A percentile compares a stretch with the other conserved stretches of the same genome.
Evolutionary conservation across 2,329 filamentous ascomycete genomes (phyloP).

Genomic region (Nemania bipapillata): DNA sequence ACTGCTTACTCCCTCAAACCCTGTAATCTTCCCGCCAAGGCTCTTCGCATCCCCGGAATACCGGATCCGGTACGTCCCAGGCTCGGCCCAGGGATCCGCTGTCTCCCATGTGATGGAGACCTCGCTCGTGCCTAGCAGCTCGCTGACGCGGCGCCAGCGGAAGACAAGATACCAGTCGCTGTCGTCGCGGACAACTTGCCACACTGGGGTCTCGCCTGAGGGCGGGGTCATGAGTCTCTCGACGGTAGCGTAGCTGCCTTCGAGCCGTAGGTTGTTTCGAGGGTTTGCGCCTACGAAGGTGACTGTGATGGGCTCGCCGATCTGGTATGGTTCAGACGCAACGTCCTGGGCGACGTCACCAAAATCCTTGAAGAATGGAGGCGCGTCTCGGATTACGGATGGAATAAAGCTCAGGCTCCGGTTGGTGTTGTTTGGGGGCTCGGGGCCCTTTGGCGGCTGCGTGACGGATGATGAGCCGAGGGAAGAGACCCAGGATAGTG

Average conservation of each 20-base stretch:
- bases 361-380: conserved; percentile 73
- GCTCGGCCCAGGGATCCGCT: conserved; percentile 61
- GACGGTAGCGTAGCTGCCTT: conserved; percentile 79
- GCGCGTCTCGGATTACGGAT: conserved; percentile 77
- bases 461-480: conserved; percentile 62
- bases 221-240: conserved; percentile 65
- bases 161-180: conserved; percentile 85
- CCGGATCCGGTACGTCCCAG: conserved; percentile 76
- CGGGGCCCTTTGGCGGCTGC: conserved; percentile 60
- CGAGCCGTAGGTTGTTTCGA: conserved; percentile 82
- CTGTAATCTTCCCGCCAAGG: conserved; percentile 68
- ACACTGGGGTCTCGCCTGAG: conserved; percentile 52
- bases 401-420: conserved; percentile 80
- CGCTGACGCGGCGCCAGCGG: conserved; percentile 78
- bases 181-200: conserved; percentile 77
- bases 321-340: conserved; percentile 58
- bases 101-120: conserved; percentile 83
- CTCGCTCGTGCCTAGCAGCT: conserved; percentile 76
- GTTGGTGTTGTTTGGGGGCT: conserved; percentile 81
- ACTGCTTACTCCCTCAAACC: conserved; percentile 75
- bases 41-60: conserved; percentile 86
- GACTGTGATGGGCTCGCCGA: conserved; percentile 70
- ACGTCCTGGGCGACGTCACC: conserved; percentile 72
- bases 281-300: conserved; percentile 88
- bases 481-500: conserved; percentile 74